Percentiles rank a stretch among this genome's conserved stretches.
Evolutionary conservation across 148 eudicot genomes (phyloP).

Genomic region (Arbutus unedo): DNA sequence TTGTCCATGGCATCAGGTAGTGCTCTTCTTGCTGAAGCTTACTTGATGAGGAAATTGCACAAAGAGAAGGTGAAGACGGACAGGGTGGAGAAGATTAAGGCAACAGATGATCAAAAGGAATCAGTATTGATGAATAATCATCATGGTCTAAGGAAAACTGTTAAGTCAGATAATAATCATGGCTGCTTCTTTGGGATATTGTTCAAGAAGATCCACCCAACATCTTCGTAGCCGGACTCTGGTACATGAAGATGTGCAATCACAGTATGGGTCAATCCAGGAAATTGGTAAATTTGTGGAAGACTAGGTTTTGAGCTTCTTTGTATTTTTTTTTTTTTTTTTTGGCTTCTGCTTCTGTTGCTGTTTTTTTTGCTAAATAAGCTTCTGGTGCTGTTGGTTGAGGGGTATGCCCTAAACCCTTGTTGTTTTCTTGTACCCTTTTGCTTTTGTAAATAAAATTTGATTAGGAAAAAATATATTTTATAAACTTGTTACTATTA

Average conservation of each 20-base stretch:
- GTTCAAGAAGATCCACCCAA: not conserved
- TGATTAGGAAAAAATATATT: too few relatives aligned
- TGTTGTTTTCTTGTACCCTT: too few relatives aligned
- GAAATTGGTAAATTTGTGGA: too few relatives aligned
- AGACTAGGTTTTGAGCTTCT: too few relatives aligned
- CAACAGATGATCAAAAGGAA: not conserved
- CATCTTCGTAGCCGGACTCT: not conserved
- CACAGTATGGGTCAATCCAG: too few relatives aligned
- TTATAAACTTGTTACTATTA: too few relatives aligned
- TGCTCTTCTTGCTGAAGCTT: conserved; percentile 10
- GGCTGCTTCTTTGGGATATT: not conserved
- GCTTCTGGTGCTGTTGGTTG: too few relatives aligned
- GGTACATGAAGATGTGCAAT: not conserved
- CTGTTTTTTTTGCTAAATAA: too few relatives aligned
- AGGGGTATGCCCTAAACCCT: too few relatives aligned
- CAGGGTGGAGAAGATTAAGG: not conserved
- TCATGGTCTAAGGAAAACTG: not conserved
- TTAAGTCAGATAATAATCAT: not conserved
- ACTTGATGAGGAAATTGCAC: conserved; percentile 11
- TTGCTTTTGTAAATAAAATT: too few relatives aligned
- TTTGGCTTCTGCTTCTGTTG: too few relatives aligned
- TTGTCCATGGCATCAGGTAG: not conserved
- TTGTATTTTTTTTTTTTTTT: too few relatives aligned
- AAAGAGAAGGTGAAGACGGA: conserved; percentile 12
- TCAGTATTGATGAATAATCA: not conserved